Base-by-base conservation (phyloP, 306 rosid genomes). In the Astragalus glycyphyllos region DNA sequence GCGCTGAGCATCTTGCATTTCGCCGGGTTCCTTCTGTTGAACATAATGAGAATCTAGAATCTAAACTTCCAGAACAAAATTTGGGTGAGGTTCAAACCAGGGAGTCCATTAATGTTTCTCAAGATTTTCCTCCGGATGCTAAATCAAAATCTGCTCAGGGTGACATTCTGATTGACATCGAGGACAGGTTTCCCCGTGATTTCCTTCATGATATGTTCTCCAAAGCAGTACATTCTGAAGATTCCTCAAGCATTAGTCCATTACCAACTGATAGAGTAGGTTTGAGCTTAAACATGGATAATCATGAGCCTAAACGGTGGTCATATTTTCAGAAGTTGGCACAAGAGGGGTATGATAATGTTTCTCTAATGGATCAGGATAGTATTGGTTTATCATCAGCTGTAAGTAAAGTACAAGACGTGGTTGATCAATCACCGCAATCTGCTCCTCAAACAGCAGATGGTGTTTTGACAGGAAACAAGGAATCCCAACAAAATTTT, bases 261-360 rank as follows among this genome's bases (percentile, higher is more conserved):
- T 71, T 93, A 74, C 89, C 84, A 62, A 76, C 85, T 9, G 98
- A 92, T 85, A 86, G 90, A 77, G 73, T 86, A 68, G 98, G 96
- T 65, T 71, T 88, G 83, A 88, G 97, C 81, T 70, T 84, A 56
- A 77, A 88, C 78, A 70, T 92, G 91, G 90, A 90, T 78, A 92
- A 90, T 73, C 91, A 70, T 32, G 98, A 92, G 64, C 98, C 90
- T 35, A 88, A 85, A 81, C 73, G 35, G 58, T 92, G 97, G 98
- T 82, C 98, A 65, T 90, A 82, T 90, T 88, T 92, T 75, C 93
- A 88, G 72, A 88, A 85, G 80, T 79, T 93, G 74, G 98, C 92
- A n/a, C 87, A 85, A 79, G 96, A 86, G 38, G 92, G 92, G 59
- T 81, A 71, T 66, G 84, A 58, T 85, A 85, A 86, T 57, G 83